Conservation (phyloP, 441 rosid species). For the Corymbia calophylla region DNA sequence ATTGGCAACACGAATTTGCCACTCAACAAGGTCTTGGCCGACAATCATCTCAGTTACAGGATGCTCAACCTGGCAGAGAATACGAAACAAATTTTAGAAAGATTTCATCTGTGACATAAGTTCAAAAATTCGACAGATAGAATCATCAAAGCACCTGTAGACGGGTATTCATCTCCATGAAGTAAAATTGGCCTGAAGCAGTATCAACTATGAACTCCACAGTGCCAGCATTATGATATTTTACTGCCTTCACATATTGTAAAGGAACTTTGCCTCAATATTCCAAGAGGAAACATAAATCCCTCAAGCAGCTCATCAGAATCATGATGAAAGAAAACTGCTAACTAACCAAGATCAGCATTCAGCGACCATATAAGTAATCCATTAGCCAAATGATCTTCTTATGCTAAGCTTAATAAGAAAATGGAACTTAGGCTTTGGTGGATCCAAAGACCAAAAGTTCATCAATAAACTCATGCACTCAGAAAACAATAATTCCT, state of each 20-base stretch:
- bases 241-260: slow-evolving; percentile 69
- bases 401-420: neutral
- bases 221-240: slow-evolving; percentile 91
- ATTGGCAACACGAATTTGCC: slow-evolving; percentile 93
- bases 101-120: neutral
- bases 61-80: slow-evolving; percentile 75
- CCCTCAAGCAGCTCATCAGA: neutral
- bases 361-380: neutral
- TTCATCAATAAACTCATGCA: neutral
- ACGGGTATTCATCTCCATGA: slow-evolving; percentile 98
- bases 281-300: neutral
- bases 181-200: slow-evolving; percentile 69
- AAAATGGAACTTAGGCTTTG: neutral
- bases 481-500: neutral
- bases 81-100: slow-evolving; percentile 1
- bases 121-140: slow-evolving; percentile 1
- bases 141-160: slow-evolving; percentile 62
- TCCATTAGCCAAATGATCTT: neutral
- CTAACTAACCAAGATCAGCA: neutral
- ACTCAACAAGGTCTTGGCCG: slow-evolving; percentile 93
- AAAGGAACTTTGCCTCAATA: neutral
- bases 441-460: neutral
- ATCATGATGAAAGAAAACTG: neutral
- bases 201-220: slow-evolving; percentile 96
- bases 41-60: slow-evolving; percentile 99